Evolutionary conservation across 176 grass and related monocot genomes (phyloP), one percentile per base, ranked within the genome.

Genomic region (Oryza glaberrima): DNA sequence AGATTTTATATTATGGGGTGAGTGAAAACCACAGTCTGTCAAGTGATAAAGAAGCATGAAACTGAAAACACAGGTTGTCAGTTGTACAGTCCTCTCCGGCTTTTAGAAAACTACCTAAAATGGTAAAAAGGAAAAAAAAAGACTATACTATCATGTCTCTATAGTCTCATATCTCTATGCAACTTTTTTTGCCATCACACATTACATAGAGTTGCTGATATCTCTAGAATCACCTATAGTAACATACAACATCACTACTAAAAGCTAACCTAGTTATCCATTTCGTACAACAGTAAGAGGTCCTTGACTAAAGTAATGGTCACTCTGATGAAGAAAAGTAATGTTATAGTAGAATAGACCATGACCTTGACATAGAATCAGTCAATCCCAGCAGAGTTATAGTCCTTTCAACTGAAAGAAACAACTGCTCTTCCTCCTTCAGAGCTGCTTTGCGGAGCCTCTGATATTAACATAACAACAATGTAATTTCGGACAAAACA

Each of bases 341-440:
- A 32, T 4, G 61, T 36, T 38, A n/a, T 30, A 69, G 77, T 7
- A 17, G 56, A 64, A 3, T 63, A 77, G 89, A 80, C 45, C 36
- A 45, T 80, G 25, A 97, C 95, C 95, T 95, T 91, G 93, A 90
- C 65, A 98, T 65, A 72, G 91, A 93, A 89, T 87, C 85, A 73
- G 88, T 85, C 75, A 98, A 78, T 58, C 83, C 83, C 63, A 98
- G 78, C n/a, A 98, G 91, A 66, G 96, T 98, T 15, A 65, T 85
- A 81, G 68, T 83, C 76, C 77, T 75, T 63, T 82, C 46, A 69
- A 87, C 82, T 15, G 83, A 83, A 82, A 72, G 20, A 80, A 85
- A 84, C 45, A 82, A 77, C 46, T 85, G 67, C 41, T 86, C 89
- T 92, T 98, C 91, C 89, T 94, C 93, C 87, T 95, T 90, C n/a